A percentile compares a stretch with the other conserved stretches of the same genome.
Evolutionary conservation across 2,329 filamentous ascomycete genomes (phyloP).

Genomic region (Aspergillus puulaauensis): DNA sequence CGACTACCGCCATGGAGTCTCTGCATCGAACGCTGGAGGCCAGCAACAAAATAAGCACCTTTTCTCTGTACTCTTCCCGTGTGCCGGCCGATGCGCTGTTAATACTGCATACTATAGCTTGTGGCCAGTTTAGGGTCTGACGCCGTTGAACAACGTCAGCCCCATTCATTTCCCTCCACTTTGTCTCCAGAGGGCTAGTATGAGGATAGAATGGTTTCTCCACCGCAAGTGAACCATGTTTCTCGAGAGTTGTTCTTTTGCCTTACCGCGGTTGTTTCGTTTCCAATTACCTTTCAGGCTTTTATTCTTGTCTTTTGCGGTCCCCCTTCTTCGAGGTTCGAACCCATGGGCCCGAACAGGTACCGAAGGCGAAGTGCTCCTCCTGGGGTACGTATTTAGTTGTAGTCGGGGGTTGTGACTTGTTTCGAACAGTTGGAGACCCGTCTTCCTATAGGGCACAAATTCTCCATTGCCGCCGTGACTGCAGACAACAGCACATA

Average conservation of each 20-base stretch:
- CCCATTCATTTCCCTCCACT: conserved; percentile 15
- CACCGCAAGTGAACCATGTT: conserved; percentile 24
- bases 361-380: background rate
- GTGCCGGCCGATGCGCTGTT: conserved; percentile 12
- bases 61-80: conserved; percentile 8
- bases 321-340: background rate
- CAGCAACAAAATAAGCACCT: background rate
- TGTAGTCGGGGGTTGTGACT: too few relatives aligned
- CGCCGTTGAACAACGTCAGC: conserved; percentile 16
- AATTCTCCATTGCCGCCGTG: background rate
- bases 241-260: conserved; percentile 4
- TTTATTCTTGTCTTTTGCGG: background rate
- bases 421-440: background rate
- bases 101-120: background rate
- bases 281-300: background rate
- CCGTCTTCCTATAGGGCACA: background rate
- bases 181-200: conserved; percentile 6
- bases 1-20: background rate
- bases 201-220: conserved; percentile 5
- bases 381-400: too few relatives aligned
- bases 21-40: background rate
- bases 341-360: background rate
- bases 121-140: conserved; percentile 17
- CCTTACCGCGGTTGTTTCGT: background rate
- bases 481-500: background rate